Base-by-base conservation (phyloP, 441 rosid genomes). In the Syzygium malaccense region DNA sequence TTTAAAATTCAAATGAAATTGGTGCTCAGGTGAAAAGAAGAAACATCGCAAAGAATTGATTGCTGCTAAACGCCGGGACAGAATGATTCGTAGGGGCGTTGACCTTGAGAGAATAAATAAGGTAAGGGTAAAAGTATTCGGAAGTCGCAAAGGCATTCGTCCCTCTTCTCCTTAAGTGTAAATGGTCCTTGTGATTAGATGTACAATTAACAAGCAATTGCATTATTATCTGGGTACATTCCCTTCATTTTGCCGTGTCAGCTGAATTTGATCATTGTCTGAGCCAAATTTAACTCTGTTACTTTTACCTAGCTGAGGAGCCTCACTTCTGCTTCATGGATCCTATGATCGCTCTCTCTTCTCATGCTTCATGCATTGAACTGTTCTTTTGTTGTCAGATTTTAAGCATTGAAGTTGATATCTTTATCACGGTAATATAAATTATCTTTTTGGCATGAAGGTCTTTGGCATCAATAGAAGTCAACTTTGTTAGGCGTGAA, bases 1-100 rank as follows among this genome's bases (percentile, higher is more conserved):
- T 55, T 55, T 83, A 83, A 83, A 49, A 83, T n/a, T 45, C 48
- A 62, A 32, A 53, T 9, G 20, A 48, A 33, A 32, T 33, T 26
- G 48, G 32, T 85, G 68, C 32, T n/a, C 91, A 96, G 98, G 96
- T 87, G 97, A 90, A 89, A 98, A 94, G 90, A 97, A 98, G 97
- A 97, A 96, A 79, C 95, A 94, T 48, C 94, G 92, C 51, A 98
- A 96, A 93, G 98, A 98, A 92, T 88, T 89, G 89, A 95, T 97
- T 91, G 96, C 96, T 90, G 91, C 91, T 71, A 96, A 95, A 91
- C 98, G 94, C 58, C 96, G 94, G 60, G 95, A 93, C 87, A 94
- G 99, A 93, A 96, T 95, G 99, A 89, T 94, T 90, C 89, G 51
- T 85, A 92, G 97, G n/a, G 99, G 98, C 87, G 98, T 98, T 89